phyloP scores from a whole-genome alignment of 345 rosid genomes.

The Euphorbia pulcherrima region DNA sequence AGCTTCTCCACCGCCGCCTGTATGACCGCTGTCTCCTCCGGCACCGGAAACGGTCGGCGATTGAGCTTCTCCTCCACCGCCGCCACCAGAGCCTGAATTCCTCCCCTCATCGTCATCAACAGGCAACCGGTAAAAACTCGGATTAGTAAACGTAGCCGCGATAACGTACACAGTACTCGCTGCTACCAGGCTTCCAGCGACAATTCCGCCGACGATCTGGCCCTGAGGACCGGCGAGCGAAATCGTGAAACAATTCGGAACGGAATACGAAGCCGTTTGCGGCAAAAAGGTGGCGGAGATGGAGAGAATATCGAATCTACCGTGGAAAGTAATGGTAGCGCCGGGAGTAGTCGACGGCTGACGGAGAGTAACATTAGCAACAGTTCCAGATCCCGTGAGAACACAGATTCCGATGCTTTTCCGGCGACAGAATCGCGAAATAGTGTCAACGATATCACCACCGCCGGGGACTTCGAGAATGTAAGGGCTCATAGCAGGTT shows the following conservation, averaged over 20 bases:
- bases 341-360: slow-evolving; percentile 78
- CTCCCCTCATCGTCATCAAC: slow-evolving; percentile 41
- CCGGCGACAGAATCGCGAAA: slow-evolving; percentile 66
- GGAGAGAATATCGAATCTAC: slow-evolving; percentile 79
- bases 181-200: slow-evolving; percentile 66
- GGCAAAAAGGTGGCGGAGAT: slow-evolving; percentile 77
- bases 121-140: slow-evolving; percentile 58
- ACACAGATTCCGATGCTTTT: slow-evolving; percentile 56
- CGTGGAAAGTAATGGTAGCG: slow-evolving; percentile 75
- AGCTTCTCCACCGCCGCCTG: slow-evolving; percentile 42
- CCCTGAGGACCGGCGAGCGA: slow-evolving; percentile 92
- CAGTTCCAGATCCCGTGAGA: slow-evolving; percentile 80
- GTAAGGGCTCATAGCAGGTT: slow-evolving; percentile 79
- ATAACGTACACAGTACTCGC: slow-evolving; percentile 63
- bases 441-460: slow-evolving; percentile 59
- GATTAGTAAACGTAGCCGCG: slow-evolving; percentile 76
- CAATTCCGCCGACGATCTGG: slow-evolving; percentile 84
- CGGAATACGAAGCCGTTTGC: slow-evolving; percentile 38
- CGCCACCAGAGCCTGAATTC: slow-evolving; percentile 38
- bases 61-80: slow-evolving; percentile 49
- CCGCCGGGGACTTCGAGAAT: slow-evolving; percentile 79
- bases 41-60: slow-evolving; percentile 52
- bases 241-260: slow-evolving; percentile 53
- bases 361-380: slow-evolving; percentile 76
- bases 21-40: slow-evolving; percentile 44